Conservation (phyloP, 176 grass and related monocot genomes). For the Triticum monococcum region DNA sequence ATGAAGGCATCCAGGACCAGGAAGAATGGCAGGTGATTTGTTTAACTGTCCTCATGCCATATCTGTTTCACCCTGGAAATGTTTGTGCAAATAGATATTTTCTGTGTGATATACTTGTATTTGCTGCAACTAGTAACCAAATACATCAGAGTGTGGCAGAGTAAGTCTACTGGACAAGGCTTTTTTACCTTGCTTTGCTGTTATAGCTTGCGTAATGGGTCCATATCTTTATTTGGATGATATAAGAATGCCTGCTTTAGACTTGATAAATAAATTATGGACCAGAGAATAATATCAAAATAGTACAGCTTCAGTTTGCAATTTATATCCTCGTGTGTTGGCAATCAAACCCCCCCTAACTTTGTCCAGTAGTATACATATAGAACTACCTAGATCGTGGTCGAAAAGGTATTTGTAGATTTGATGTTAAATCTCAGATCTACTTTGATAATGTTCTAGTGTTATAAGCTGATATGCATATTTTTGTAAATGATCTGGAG, state of each 20-base stretch:
- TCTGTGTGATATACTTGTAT: neutral
- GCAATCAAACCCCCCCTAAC: neutral
- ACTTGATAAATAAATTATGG: slow-evolving; percentile 18
- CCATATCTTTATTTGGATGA: neutral
- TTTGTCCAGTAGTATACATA: neutral
- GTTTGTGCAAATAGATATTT: neutral
- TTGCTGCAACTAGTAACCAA: neutral
- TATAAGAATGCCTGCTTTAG: neutral
- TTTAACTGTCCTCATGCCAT: neutral
- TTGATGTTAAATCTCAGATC: neutral
- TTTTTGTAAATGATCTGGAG: neutral
- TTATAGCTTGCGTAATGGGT: neutral
- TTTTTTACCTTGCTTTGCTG: slow-evolving; percentile 3
- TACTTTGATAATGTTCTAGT: neutral
- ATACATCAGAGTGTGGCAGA: neutral
- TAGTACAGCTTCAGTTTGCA: neutral
- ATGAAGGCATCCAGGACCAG: slow-evolving; percentile 73
- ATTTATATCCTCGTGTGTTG: neutral
- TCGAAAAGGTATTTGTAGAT: neutral
- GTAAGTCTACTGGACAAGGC: neutral
- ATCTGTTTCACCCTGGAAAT: slow-evolving; percentile 6
- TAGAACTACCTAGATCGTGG: neutral
- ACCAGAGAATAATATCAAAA: neutral
- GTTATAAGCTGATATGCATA: neutral
- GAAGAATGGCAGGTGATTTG: slow-evolving; percentile 92